Base-by-base conservation (phyloP, 345 rosid species). In the Lenwebbia sp. region DNA sequence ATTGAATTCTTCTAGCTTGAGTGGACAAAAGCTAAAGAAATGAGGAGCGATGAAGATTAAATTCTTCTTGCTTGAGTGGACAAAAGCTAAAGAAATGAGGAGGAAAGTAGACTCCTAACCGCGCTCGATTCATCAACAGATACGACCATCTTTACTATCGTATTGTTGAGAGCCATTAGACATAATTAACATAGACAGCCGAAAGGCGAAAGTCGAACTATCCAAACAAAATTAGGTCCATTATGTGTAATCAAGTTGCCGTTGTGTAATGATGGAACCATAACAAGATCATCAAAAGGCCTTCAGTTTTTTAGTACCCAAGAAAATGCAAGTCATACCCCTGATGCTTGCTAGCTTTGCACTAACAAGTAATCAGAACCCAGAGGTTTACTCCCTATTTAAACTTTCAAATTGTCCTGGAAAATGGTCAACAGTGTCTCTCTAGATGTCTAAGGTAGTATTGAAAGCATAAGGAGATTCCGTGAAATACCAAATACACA, bases 391-490 rank as follows among this genome's bases (percentile, higher is more conserved):
- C 74, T 60, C 74, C 37, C 17, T 7, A 28, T 60, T 60, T 60
- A 60, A 62, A 22, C 0, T 28, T 62, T 62, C 75, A 62, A 28
- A 62, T 30, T 30, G 22, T 30, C 75, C 23, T 62, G 75, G 41
- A 62, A 62, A 30, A 62, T 1, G 15, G 75, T 30, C 75, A 62
- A 62, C 75, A 15, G 11, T 62, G 11, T 62, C 75, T 30, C 75
- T 62, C 41, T 62, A 62, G 23, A 62, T 62, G 22, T 30, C 41
- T 1, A 62, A 30, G 75, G 12, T 30, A 19, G 37, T 62, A 62
- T 30, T 62, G 88, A 97, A 96, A 82, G 92, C 88, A 86, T 96
- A 96, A 57, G 98, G 98, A 87, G 96, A 90, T 50, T 96, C 98
- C 65, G 91, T 91, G 87, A 95, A 97, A 86, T 90, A 92, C 13